Percentiles rank a stretch among this genome's conserved stretches.
Evolutionary conservation across 805 yeast species (phyloP).

Genomic region (Kodamaea restingae): DNA sequence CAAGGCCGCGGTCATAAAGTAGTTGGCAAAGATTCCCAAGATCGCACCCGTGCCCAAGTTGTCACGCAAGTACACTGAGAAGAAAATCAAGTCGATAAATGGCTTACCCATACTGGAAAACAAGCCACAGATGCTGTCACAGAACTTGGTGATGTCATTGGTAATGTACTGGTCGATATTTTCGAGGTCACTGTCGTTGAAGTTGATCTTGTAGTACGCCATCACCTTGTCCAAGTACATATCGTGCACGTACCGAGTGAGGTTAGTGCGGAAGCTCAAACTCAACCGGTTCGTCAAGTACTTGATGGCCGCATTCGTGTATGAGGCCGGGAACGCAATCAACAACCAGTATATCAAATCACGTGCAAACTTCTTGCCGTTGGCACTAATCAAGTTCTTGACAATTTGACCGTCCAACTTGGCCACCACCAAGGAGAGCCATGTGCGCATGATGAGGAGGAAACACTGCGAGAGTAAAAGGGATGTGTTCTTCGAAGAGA

Average conservation of each 20-base stretch:
- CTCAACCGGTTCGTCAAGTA: conserved; percentile 73
- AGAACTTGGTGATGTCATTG: conserved; percentile 75
- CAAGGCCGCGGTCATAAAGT: conserved; percentile 71
- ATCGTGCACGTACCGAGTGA: conserved; percentile 85
- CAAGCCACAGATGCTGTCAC: conserved; percentile 74
- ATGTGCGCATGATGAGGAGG: conserved; percentile 76
- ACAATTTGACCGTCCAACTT: conserved; percentile 90
- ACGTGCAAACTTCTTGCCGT: conserved; percentile 66
- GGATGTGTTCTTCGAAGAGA: conserved; percentile 62
- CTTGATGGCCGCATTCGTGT: conserved; percentile 86
- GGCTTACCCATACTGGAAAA: conserved; percentile 93
- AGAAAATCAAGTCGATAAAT: conserved; percentile 76
- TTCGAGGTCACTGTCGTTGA: conserved; percentile 50
- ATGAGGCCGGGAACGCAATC: conserved; percentile 89
- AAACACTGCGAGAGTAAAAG: conserved; percentile 66
- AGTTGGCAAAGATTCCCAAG: conserved; percentile 74
- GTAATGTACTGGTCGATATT: conserved; percentile 87
- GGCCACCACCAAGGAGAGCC: conserved; percentile 81
- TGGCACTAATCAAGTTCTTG: conserved; percentile 78
- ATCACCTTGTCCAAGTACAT: conserved; percentile 75
- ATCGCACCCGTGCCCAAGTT: conserved; percentile 86
- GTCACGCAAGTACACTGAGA: conserved; percentile 77
- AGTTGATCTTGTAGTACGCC: conserved; percentile 78
- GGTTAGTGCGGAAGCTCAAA: conserved; percentile 76
- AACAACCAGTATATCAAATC: conserved; percentile 84